A percentile compares a stretch with the other conserved stretches of the same genome.
phyloP scores from a whole-genome alignment of 345 rosid genomes.

The Melaleuca quinquenervia region DNA sequence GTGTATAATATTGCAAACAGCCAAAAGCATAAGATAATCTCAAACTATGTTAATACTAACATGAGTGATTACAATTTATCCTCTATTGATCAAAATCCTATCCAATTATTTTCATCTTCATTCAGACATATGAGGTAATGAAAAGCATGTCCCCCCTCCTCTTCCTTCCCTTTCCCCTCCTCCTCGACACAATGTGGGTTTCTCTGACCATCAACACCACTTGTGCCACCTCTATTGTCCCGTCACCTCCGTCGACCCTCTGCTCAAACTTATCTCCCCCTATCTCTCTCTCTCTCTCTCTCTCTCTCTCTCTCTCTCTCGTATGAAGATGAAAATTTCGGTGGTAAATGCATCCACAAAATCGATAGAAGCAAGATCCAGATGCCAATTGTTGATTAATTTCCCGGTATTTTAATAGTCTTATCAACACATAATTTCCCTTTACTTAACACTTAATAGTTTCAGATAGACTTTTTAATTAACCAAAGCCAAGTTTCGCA shows the following conservation, averaged over 20 bases:
- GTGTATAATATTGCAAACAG: not conserved
- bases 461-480: not conserved
- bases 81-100: not conserved
- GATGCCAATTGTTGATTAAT: not conserved
- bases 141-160: no score
- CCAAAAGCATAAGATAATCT: not conserved
- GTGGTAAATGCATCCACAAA: no score
- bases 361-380: no score
- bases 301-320: no score
- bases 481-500: not conserved
- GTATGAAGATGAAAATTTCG: no score
- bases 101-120: not conserved
- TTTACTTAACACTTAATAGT: not conserved
- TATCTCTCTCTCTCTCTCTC: no score
- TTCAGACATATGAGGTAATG: not conserved
- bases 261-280: not conserved
- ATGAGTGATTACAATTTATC: not conserved
- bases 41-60: not conserved
- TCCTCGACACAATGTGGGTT: no score
- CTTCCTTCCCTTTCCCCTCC: no score
- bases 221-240: not conserved
- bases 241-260: not conserved
- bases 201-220: not conserved
- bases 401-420: not conserved
- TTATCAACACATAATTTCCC: not conserved